phyloP scores from a whole-genome alignment of 306 rosid species.

The Casuarina equisetifolia region DNA sequence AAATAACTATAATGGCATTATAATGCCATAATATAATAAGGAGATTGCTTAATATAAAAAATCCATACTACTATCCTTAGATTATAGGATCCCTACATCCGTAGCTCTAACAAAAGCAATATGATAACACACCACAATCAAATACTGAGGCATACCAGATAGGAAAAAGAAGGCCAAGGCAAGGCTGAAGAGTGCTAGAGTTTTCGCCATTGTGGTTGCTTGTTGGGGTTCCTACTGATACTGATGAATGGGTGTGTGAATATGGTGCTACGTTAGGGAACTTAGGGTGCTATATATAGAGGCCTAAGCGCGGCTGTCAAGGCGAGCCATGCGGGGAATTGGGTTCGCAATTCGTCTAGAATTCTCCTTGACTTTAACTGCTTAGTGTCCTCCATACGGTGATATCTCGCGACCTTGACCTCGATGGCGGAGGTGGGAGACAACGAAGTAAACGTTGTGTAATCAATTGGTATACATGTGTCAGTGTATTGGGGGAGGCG shows the following conservation, averaged over 20 bases:
- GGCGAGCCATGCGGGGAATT: background rate
- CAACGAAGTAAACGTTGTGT: background rate
- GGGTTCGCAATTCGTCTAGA: background rate
- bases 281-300: background rate
- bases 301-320: background rate
- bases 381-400: background rate
- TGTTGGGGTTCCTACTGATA: background rate
- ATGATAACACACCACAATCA: background rate
- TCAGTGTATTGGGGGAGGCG: background rate
- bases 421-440: background rate
- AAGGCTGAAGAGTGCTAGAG: background rate
- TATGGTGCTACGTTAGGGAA: background rate
- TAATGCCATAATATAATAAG: too few relatives aligned
- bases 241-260: background rate
- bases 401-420: background rate
- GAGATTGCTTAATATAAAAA: too few relatives aligned
- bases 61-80: too few relatives aligned
- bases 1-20: too few relatives aligned
- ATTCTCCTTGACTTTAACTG: background rate
- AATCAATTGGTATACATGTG: background rate
- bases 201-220: background rate
- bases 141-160: background rate
- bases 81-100: too few relatives aligned
- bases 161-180: background rate
- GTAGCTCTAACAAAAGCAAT: background rate